A percentile compares a stretch with the other conserved stretches of the same genome.
phyloP scores from a whole-genome alignment of 169 alveolate species.

The Theileria parva region DNA sequence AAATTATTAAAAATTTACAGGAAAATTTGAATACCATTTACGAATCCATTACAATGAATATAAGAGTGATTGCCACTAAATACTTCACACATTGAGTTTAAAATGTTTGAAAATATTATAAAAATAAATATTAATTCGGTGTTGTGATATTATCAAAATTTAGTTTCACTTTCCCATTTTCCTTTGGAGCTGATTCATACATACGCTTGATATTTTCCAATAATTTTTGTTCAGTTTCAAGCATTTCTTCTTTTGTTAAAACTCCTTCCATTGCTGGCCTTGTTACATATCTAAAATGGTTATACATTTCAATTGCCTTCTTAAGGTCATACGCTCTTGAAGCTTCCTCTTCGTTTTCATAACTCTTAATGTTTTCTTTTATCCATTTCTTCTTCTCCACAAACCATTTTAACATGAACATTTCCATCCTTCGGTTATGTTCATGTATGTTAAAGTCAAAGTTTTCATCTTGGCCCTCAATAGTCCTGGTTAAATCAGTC shows the following conservation, averaged over 20 bases:
- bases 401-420: slow-evolving; percentile 33
- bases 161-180: slow-evolving; percentile 13
- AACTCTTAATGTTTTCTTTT: slow-evolving; percentile 19
- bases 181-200: slow-evolving; percentile 52
- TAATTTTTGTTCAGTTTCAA: slow-evolving; percentile 18
- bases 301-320: slow-evolving; percentile 60
- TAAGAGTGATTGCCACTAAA: background rate
- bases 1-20: too few species aligned
- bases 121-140: background rate
- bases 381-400: slow-evolving; percentile 57
- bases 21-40: background rate
- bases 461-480: slow-evolving; percentile 24
- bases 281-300: background rate
- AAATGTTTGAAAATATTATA: too few species aligned
- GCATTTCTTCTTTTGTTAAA: slow-evolving; percentile 2
- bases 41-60: background rate
- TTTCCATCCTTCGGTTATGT: background rate
- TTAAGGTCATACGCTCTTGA: slow-evolving; percentile 34
- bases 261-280: background rate
- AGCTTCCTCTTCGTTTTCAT: slow-evolving; percentile 40
- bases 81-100: too few species aligned
- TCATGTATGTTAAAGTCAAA: slow-evolving; percentile 16
- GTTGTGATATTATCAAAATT: slow-evolving; percentile 5
- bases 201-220: slow-evolving; percentile 12
- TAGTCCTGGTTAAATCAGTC: slow-evolving; percentile 1